Conservation (phyloP, 345 rosid species). For the Hibiscus mutabilis region DNA sequence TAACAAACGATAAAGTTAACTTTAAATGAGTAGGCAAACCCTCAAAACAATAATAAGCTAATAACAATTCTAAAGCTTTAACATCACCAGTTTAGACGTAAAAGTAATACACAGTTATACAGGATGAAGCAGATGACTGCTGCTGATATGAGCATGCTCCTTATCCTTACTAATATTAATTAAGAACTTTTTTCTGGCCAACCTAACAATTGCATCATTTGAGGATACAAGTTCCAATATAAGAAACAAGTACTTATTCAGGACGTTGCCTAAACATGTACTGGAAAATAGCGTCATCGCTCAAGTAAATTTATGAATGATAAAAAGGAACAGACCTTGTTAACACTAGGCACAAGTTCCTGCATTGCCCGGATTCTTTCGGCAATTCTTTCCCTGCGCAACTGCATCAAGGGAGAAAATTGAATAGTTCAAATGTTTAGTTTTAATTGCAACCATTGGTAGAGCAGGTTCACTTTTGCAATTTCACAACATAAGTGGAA, state of each 20-base stretch:
- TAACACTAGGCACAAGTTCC: constrained; percentile 96
- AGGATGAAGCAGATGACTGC: neutral
- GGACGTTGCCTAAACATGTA: neutral
- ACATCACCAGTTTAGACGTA: neutral
- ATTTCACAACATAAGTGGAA: neutral
- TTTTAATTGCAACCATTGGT: neutral
- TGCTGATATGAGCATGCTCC: neutral
- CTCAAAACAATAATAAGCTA: neutral
- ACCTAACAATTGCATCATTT: neutral
- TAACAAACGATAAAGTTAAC: neutral
- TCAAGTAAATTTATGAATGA: constrained; percentile 3
- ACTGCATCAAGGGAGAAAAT: constrained; percentile 38
- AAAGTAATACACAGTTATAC: neutral
- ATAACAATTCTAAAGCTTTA: neutral
- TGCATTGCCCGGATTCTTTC: constrained; percentile 97
- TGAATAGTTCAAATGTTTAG: neutral
- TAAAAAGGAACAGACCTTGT: constrained; percentile 54
- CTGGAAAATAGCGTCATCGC: neutral
- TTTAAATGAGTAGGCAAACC: neutral
- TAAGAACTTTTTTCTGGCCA: neutral
- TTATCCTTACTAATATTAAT: neutral
- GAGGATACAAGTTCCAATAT: neutral
- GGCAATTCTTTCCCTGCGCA: constrained; percentile 96
- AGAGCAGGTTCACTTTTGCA: constrained; percentile 5
- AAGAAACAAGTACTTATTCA: constrained; percentile 10